Evolutionary conservation across 2,329 filamentous ascomycete genomes (phyloP).

Genomic region (Bipolaris victoriae): DNA sequence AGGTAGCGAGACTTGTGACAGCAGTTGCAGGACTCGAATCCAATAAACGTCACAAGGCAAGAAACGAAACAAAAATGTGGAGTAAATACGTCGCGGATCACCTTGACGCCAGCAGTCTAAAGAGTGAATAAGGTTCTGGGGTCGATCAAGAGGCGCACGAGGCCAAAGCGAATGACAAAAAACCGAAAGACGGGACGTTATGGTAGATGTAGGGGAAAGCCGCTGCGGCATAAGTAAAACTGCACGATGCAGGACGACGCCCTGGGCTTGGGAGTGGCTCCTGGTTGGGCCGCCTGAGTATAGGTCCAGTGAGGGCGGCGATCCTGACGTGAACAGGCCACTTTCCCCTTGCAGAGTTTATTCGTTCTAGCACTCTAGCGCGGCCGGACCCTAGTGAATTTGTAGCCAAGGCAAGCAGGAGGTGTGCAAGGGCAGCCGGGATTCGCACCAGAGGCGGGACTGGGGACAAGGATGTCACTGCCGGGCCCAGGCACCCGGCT

Average conservation of each 20-base stretch:
- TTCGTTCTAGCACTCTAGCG: slow-evolving; percentile 26
- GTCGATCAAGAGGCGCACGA: slow-evolving; percentile 32
- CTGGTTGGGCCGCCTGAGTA: slow-evolving; percentile 40
- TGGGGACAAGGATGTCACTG: slow-evolving; percentile 23
- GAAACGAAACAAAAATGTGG: slow-evolving; percentile 28
- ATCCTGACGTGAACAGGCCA: slow-evolving; percentile 36
- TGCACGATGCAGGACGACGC: slow-evolving; percentile 30
- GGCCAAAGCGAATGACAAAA: slow-evolving; percentile 31
- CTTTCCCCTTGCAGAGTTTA: slow-evolving; percentile 33
- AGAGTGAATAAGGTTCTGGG: slow-evolving; percentile 29
- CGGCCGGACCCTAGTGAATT: slow-evolving; percentile 27
- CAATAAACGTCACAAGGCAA: slow-evolving; percentile 28
- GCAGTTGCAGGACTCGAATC: slow-evolving; percentile 10
- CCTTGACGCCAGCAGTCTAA: slow-evolving; percentile 24
- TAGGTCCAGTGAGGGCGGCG: slow-evolving; percentile 26
- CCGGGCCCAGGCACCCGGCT: slow-evolving; percentile 36
- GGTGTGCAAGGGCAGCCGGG: slow-evolving; percentile 29
- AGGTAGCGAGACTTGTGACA: slow-evolving; percentile 5
- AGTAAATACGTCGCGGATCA: slow-evolving; percentile 15
- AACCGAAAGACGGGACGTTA: slow-evolving; percentile 33
- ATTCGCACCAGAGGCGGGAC: slow-evolving; percentile 28
- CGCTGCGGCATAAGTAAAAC: slow-evolving; percentile 35
- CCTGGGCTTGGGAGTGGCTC: slow-evolving; percentile 33
- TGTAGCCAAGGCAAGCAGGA: slow-evolving; percentile 30
- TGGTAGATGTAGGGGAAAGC: slow-evolving; percentile 33